These are phyloP conservation scores for Clitopilus hobsonii DNA, from an alignment of 768 basidiomycete species.

Conservation along the genomic window DNA sequence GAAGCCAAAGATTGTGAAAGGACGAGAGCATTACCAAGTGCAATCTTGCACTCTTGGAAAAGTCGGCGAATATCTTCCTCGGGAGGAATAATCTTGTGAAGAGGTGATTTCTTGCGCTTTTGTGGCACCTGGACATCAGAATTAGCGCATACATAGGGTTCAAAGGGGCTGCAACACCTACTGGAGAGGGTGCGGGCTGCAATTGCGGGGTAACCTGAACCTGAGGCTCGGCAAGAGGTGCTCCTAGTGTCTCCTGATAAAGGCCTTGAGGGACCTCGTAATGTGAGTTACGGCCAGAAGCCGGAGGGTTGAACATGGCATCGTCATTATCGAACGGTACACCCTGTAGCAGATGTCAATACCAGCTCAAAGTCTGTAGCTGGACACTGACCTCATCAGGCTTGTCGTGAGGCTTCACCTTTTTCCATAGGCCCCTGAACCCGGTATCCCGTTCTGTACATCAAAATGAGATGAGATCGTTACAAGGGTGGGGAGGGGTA, in stretches of 20 bases:
- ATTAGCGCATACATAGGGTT: constrained; percentile 5
- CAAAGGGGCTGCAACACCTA: constrained; percentile 8
- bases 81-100: constrained; percentile 50
- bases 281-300: constrained; percentile 33
- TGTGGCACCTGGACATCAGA: constrained; percentile 18
- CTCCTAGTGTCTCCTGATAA: constrained; percentile 29
- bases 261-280: constrained; percentile 33
- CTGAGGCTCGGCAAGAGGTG: constrained; percentile 13
- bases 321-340: constrained; percentile 77
- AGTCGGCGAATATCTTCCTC: constrained; percentile 84
- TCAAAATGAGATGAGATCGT: background rate
- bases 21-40: constrained; percentile 72
- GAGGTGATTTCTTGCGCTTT: constrained; percentile 31
- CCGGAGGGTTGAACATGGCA: constrained; percentile 71
- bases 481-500: background rate
- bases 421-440: constrained; percentile 74
- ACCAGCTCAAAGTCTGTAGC: background rate
- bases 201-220: constrained; percentile 3
- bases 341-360: constrained; percentile 37
- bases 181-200: constrained; percentile 21
- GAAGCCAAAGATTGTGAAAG: constrained; percentile 67
- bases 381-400: constrained; percentile 62
- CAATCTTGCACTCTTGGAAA: constrained; percentile 83
- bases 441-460: constrained; percentile 34
- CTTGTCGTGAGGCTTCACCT: constrained; percentile 74